A percentile compares a stretch with the other conserved stretches of the same genome.
Evolutionary conservation across 148 eudicot genomes (phyloP).

Genomic region (Pouteria glomerata): DNA sequence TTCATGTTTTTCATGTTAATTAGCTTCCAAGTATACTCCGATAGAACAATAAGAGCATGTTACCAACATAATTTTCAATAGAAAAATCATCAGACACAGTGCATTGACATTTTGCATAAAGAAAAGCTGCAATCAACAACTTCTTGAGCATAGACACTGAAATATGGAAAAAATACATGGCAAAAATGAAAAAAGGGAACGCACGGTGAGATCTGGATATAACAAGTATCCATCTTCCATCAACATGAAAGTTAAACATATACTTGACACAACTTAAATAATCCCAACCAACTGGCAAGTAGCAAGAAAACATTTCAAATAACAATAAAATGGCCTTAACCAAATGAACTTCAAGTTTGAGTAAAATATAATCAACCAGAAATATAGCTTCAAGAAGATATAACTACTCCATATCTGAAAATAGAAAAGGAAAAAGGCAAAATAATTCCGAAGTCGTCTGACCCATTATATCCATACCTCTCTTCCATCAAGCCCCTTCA

Average conservation of each 20-base stretch:
- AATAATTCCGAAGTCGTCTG: neutral
- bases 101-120: neutral
- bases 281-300: neutral
- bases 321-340: neutral
- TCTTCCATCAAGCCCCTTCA: slow-evolving; percentile 70
- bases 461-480: slow-evolving; percentile 38
- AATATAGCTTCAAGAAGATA: neutral
- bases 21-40: neutral
- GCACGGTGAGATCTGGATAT: neutral
- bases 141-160: neutral
- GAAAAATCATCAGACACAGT: neutral
- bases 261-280: neutral
- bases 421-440: neutral
- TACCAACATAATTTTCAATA: neutral
- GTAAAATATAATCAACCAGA: neutral
- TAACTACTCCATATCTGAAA: neutral
- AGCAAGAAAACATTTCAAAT: neutral
- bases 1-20: neutral
- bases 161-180: neutral
- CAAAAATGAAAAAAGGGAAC: neutral
- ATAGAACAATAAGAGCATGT: neutral
- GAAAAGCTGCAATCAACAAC: neutral
- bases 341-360: neutral
- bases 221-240: neutral
- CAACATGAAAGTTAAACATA: neutral